phyloP scores from a whole-genome alignment of 495 filamentous ascomycete species.

The Penicillium parvum region DNA sequence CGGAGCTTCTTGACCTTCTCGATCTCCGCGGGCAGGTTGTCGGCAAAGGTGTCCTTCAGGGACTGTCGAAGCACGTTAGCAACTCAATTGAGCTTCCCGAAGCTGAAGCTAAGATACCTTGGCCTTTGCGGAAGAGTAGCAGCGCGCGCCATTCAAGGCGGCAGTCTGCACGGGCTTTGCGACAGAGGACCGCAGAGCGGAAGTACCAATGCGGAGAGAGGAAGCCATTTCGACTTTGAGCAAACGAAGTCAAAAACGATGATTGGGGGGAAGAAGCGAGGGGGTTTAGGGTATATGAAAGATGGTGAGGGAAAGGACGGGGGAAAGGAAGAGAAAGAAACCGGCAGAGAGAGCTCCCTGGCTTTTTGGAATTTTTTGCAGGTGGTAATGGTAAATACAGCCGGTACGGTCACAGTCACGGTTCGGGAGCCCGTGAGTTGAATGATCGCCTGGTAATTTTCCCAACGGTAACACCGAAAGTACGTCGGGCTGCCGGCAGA shows the following conservation, averaged over 20 bases:
- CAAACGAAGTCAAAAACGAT: too few species aligned
- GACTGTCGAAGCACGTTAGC: slow-evolving; percentile 53
- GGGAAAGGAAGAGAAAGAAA: slow-evolving; percentile 6
- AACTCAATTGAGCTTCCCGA: slow-evolving; percentile 17
- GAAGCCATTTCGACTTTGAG: slow-evolving; percentile 62
- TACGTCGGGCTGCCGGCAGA: slow-evolving; percentile 25
- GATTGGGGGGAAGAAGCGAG: slow-evolving; percentile 22
- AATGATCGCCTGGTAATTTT: slow-evolving; percentile 17
- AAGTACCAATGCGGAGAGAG: slow-evolving; percentile 68
- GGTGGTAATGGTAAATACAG: slow-evolving; percentile 28
- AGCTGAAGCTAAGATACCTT: slow-evolving; percentile 54
- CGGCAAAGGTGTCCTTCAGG: slow-evolving; percentile 97
- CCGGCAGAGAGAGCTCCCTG: slow-evolving; percentile 11
- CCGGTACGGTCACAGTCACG: slow-evolving; percentile 31
- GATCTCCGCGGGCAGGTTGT: slow-evolving; percentile 88
- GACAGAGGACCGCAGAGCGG: slow-evolving; percentile 67
- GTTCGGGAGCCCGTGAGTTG: slow-evolving; percentile 18
- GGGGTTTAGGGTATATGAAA: slow-evolving; percentile 13
- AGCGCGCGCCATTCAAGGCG: slow-evolving; percentile 75
- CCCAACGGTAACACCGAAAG: slow-evolving; percentile 19
- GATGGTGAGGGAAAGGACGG: slow-evolving; percentile 1
- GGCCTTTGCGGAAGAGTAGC: slow-evolving; percentile 82
- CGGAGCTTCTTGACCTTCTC: slow-evolving; percentile 98
- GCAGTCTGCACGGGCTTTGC: slow-evolving; percentile 60
- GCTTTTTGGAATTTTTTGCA: slow-evolving; percentile 9